Evolutionary conservation across 306 rosid genomes (phyloP).

Genomic region (Prinsepia uniflora): DNA sequence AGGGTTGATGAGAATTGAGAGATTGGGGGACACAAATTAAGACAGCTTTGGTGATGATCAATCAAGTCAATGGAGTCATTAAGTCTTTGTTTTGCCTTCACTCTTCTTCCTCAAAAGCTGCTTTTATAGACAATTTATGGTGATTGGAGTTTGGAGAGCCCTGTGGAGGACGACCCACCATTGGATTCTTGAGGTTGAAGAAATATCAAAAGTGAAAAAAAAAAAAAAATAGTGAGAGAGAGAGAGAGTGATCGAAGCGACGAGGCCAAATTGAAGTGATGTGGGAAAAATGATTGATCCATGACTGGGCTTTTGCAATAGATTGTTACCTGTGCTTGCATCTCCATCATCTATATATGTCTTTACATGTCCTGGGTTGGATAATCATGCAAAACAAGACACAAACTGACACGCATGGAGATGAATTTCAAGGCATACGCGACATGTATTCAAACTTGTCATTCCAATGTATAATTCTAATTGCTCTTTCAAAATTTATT

Average conservation of each 20-base stretch:
- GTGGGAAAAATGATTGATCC: constrained; percentile 35
- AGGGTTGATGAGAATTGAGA: not conserved
- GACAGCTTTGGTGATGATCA: not conserved
- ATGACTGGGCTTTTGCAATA: constrained; percentile 15
- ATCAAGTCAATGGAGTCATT: not conserved
- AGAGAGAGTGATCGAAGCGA: not conserved
- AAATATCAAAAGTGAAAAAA: constrained; percentile 13
- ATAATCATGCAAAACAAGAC: constrained; percentile 27
- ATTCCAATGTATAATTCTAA: no score
- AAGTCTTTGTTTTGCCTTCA: not conserved
- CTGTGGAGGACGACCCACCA: constrained; percentile 12
- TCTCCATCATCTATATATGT: constrained; percentile 5
- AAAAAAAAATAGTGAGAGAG: no score
- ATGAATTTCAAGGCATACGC: not conserved
- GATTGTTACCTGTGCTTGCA: constrained; percentile 23
- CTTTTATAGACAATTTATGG: not conserved
- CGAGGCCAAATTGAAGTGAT: constrained; percentile 22
- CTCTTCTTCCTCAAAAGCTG: not conserved
- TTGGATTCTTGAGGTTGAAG: constrained; percentile 3
- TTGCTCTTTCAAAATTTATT: no score
- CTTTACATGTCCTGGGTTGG: constrained; percentile 7
- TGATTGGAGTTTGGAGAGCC: not conserved
- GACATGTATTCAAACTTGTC: not conserved
- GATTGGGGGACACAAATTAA: not conserved
- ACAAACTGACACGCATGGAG: not conserved